Evolutionary conservation across 441 rosid genomes (phyloP), one percentile per base, ranked within the genome.

Genomic region (Erodium chrysanthum): DNA sequence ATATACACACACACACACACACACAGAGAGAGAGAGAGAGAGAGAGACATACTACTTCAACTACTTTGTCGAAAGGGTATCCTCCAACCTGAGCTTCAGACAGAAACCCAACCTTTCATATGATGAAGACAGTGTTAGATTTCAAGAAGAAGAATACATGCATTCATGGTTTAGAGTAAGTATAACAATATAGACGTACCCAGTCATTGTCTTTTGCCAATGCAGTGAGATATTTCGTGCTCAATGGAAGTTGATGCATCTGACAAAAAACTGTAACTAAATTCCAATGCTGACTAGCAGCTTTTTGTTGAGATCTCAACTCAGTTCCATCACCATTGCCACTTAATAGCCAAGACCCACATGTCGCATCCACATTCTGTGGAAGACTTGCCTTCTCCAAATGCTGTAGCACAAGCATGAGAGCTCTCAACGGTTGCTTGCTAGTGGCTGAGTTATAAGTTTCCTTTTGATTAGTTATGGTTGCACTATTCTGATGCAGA

Each of bases 161-260:
- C n/a, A 31, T 5, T 59, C 11, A 66, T 10, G 64, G 54, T 20
- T 27, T 73, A 76, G 33, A 67, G 58, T 50, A 68, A 44, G 25
- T 65, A 33, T 66, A 70, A 71, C 71, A 74, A 73, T 66, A 77
- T 71, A 74, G 48, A 74, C 76, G 70, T 88, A 95, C 99, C 98
- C 99, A 95, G 75, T 95, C 99, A 86, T 88, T 95, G 77, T 95
- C 99, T 85, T 84, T 85, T 70, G 99, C 99, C 76, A 95, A 84
- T 66, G 85, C 75, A 65, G 92, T 84, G 83, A 95, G 97, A 80
- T 95, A 95, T 82, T 86, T 90, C 67, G 97, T 90, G 84, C 98
- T 95, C 70, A 85, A 75, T 12, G 95, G 93, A 78, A 95, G 90
- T 69, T 85, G 91, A 79, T 92, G 99, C 89, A 89, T 86, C 86